A percentile compares a stretch with the other conserved stretches of the same genome.
phyloP scores from a whole-genome alignment of 768 basidiomycete genomes.

The Mycena leptocephala region DNA sequence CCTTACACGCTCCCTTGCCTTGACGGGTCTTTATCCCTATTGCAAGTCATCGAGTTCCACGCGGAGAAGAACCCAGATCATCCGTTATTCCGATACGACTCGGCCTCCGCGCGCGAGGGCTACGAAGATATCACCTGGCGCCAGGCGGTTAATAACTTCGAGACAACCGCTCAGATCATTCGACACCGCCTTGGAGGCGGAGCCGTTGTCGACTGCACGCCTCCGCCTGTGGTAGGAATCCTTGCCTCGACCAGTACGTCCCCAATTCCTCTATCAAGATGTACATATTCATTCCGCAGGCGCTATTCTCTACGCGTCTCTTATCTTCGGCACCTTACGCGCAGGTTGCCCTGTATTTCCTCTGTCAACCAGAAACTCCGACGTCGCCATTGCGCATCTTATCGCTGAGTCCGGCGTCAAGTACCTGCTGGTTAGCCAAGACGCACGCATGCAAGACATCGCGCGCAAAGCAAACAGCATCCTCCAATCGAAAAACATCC shows the following conservation, averaged over 20 bases:
- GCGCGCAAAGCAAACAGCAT: background rate
- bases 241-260: background rate
- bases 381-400: background rate
- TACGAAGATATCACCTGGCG: slow-evolving; percentile 5
- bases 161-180: too few species aligned
- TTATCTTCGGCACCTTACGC: too few species aligned
- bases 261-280: background rate
- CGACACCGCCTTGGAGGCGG: too few species aligned
- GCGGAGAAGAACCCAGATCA: too few species aligned
- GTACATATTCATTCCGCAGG: background rate
- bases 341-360: too few species aligned
- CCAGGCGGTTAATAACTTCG: background rate
- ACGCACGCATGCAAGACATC: background rate
- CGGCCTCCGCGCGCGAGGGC: background rate
- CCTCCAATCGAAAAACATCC: background rate
- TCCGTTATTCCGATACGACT: slow-evolving; percentile 3
- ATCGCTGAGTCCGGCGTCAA: slow-evolving; percentile 5
- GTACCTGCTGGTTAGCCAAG: slow-evolving; percentile 7
- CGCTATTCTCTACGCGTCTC: background rate
- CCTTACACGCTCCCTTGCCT: background rate
- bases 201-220: background rate
- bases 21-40: background rate
- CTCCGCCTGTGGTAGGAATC: background rate
- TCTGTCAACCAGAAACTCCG: background rate
- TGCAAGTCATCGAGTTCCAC: background rate